Conservation (phyloP, 2,329 filamentous ascomycete genomes). For the Exophiala xenobiotica region DNA sequence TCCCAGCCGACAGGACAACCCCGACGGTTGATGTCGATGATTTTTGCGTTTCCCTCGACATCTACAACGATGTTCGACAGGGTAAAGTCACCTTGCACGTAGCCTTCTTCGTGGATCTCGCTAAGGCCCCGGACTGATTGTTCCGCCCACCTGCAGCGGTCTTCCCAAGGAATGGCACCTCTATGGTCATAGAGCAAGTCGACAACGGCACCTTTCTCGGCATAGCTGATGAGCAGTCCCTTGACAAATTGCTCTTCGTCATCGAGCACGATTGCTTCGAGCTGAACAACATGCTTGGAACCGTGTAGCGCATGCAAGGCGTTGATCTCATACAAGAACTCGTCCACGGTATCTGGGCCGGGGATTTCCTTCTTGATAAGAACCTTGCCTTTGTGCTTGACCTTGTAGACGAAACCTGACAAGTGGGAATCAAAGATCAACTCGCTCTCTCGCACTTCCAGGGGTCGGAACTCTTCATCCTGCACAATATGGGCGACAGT, state of each 20-base stretch:
- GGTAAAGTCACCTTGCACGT: constrained; percentile 96
- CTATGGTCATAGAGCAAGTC: constrained; percentile 83
- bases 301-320: constrained; percentile 76
- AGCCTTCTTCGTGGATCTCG: constrained; percentile 92
- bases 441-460: constrained; percentile 66
- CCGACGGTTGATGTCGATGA: constrained; percentile 96
- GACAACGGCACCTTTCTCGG: constrained; percentile 80
- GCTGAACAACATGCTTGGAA: constrained; percentile 75
- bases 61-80: constrained; percentile 97
- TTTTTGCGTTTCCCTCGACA: constrained; percentile 78
- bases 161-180: constrained; percentile 63
- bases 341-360: constrained; percentile 89
- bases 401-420: constrained; percentile 96
- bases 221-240: constrained; percentile 84
- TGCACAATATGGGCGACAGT: constrained; percentile 69
- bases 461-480: constrained; percentile 47
- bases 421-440: constrained; percentile 87
- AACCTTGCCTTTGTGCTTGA: constrained; percentile 64
- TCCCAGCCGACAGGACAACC: constrained; percentile 99
- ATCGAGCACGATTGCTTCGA: constrained; percentile 85
- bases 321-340: constrained; percentile 97
- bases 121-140: constrained; percentile 87
- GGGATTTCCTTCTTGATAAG: constrained; percentile 99
- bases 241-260: constrained; percentile 72
- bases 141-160: constrained; percentile 80